Evolutionary conservation across 768 basidiomycete genomes (phyloP).

Genomic region (Collybiopsis luxurians): DNA sequence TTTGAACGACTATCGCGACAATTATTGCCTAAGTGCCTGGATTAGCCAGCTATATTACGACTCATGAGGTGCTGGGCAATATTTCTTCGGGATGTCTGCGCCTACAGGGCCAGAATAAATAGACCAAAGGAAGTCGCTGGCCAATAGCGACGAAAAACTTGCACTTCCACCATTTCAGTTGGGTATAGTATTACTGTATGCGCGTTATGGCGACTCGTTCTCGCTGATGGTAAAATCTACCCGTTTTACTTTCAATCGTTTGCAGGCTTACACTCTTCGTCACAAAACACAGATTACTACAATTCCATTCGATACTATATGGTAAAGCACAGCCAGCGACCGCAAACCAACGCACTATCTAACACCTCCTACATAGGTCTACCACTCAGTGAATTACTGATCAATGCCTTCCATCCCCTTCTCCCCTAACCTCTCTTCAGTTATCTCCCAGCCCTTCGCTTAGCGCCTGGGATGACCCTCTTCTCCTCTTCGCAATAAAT

Average conservation of each 20-base stretch:
- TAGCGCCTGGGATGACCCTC: constrained; percentile 64
- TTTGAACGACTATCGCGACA: too few relatives aligned
- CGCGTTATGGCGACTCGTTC: too few relatives aligned
- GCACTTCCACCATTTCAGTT: too few relatives aligned
- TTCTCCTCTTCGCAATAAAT: constrained; percentile 66
- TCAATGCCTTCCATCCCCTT: constrained; percentile 35
- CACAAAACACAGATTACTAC: constrained; percentile 85
- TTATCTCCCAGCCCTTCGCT: constrained; percentile 25
- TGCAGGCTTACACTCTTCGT: constrained; percentile 71
- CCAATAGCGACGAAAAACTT: too few relatives aligned
- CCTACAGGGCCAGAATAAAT: too few relatives aligned
- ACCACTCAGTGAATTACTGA: constrained; percentile 49
- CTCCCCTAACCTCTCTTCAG: constrained; percentile 11
- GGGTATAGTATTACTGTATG: too few relatives aligned
- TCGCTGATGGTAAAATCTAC: too few relatives aligned
- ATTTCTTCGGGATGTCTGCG: too few relatives aligned
- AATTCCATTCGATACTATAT: constrained; percentile 79
- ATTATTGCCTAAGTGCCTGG: too few relatives aligned
- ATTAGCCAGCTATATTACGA: too few relatives aligned
- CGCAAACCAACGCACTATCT: constrained; percentile 52
- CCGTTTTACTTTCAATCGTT: constrained; percentile 8
- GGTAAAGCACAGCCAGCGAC: constrained; percentile 17
- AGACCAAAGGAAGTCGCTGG: too few relatives aligned
- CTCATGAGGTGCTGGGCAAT: too few relatives aligned
- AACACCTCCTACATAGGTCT: constrained; percentile 66